Base-by-base conservation (phyloP, 768 basidiomycete species). In the Lanmaoa rubissima region DNA sequence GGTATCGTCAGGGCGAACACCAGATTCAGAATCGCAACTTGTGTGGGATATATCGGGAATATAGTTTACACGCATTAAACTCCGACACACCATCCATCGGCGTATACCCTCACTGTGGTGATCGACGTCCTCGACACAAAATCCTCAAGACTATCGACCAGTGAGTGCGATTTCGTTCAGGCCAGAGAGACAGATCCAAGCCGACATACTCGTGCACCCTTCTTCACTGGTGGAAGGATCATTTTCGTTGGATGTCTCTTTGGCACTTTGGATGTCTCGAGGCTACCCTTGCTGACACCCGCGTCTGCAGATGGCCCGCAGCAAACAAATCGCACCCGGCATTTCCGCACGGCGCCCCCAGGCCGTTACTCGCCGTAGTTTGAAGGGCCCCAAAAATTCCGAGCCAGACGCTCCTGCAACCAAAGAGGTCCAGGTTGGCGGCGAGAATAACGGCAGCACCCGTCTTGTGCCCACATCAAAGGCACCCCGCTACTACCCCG, bases 401-500 rank as follows among this genome's bases (percentile, higher is more conserved):
- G 81, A 84, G 62, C 82, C 83, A 65, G 81, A 86, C 59, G 75
- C 78, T 55, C 75, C 87, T 49, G 77, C 83, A 51, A 82, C 79
- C 65, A 82, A 86, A 71, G 90, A 92, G 80, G 92, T 92, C 68
- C 78, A 84, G 62, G 79, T 98, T 62, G 89, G 90, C 59, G 94
- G 95, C 60, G 86, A 84, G 67, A 94, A 92, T 79, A 98, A 98
- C 76, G 90, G 94, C 62, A 79, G 82, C 68, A 92, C 86, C 69
- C 92, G 95, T 75, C 78, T 90, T 58, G 84, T 97, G 60, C 94
- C 95, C 56, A 87, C 86, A 59, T 70, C 79, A 67, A 94, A 94
- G 76, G 91, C 92, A 61, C 82, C 92, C 50, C 88, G 88, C 65
- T 95, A 86, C 84, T 97, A 97, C 79, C 92, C 94, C 54, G 92